Evolutionary conservation across 2,329 filamentous ascomycete genomes (phyloP), one percentile per base, ranked within the genome.

Genomic region (Delphinella strobiligena): DNA sequence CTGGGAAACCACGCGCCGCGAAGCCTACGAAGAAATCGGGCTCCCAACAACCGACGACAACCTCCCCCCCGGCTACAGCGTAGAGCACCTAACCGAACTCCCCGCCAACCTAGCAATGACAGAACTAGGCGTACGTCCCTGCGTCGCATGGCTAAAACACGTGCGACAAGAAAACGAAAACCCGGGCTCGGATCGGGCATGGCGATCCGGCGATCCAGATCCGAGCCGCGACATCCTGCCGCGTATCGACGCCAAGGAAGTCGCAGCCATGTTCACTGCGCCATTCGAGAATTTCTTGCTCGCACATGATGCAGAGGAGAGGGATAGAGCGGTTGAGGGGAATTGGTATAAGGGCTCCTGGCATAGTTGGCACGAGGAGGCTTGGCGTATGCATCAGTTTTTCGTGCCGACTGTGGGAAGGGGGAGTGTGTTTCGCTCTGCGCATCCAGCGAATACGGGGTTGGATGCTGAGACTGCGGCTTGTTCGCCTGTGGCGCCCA

Each of bases 11-110:
- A 87, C 89, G 7, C 77, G 89, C 16, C 77, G 89, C 47, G 89
- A 96, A 67, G 88, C 89, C 1, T 82, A 74, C 58, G 89, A 96
- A 59, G 89, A 96, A 59, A 94, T 96, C 48, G 89, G 89, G 1
- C 75, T 96, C 2, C 84, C 89, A 1, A 69, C 80, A 53, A 70
- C 78, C 49, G 76, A 87, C 54, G 52, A 58, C 42, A 74, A 74
- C 44, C 71, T 94, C 19, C 84, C 85, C 2, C 64, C 68, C 10
- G 84, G 84, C 1, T 95, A 94, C 62, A 70, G 71, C 40, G 80
- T 96, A 49, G 88, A 95, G 61, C 81, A 91, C 54, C 75, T 96
- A 32, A 93, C 87, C 63, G 75, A 82, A 55, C 70, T 96, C 2
- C 89, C 89, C 16, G 44, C 60, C 3, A 67, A 69, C 42, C 58